Base-by-base conservation (phyloP, 2,329 filamentous ascomycete species). In the Microdochium paspali region DNA sequence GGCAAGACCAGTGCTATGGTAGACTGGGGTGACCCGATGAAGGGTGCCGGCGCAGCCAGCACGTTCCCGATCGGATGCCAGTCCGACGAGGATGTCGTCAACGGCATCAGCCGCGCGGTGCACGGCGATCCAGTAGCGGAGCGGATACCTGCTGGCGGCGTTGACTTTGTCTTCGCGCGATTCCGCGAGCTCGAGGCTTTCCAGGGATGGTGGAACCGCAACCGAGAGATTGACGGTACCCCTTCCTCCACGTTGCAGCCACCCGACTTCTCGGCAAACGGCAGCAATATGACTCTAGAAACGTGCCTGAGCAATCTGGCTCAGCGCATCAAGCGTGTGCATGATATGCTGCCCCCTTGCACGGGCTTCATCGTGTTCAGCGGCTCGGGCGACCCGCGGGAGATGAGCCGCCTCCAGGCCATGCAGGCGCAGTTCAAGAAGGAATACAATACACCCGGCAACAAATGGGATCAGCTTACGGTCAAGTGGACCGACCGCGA, bases 21-120 rank as follows among this genome's bases (percentile, higher is more conserved):
- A 21, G 93, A 98, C 66, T 95, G 91, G 85, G 91, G 90, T 45
- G 85, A 90, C 50, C 86, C 87, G 13, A 69, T 70, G 46, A 76
- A 76, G 57, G 79, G 78, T 15, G 70, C 72, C 4, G 78, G 78
- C 44, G 71, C 68, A 42, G 76, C 76, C 40, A 77, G 80, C 3
- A 79, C 72, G 3, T 67, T 76, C 52, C 67, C 73, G 30, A 72
- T 84, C 39, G 73, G 74, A 15, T 84, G 80, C 61, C 67, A 64
- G 39, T 74, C 71, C 40, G 80, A 84, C 60, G 76, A 80, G 31
- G 78, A 84, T 13, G 77, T 81, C 10, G 66, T 72, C 32, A 61
- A 67, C 5, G 73, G 71, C 48, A 62, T 83, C 20, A 66, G 82
- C 48, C 77, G 80, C 45, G 79, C 80, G 21, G 70, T 82, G 10